Evolutionary conservation across 345 rosid genomes (phyloP).

Genomic region (Bruguiera gymnorhiza): DNA sequence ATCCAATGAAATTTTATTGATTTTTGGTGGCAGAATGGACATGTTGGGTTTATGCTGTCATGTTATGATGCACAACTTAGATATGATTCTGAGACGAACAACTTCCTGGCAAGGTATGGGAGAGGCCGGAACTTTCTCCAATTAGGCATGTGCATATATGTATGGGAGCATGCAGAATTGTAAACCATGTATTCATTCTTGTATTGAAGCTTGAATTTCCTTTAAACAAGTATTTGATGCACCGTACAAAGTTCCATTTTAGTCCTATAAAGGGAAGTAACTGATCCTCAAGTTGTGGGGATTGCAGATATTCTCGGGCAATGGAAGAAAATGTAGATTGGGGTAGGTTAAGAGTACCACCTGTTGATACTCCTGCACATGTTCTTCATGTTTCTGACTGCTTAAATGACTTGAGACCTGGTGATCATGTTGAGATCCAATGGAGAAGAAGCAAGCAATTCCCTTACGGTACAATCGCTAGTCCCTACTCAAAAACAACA

Average conservation of each 20-base stretch:
- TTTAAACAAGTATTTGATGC: too few relatives aligned
- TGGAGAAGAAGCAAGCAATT: conserved; percentile 91
- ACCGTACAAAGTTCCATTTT: not conserved
- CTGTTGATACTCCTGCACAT: conserved; percentile 59
- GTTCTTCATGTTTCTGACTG: conserved; percentile 68
- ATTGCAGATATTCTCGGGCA: conserved; percentile 23
- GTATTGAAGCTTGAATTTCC: too few relatives aligned
- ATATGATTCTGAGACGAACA: conserved; percentile 65
- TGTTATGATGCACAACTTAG: conserved; percentile 90
- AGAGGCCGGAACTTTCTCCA: not conserved
- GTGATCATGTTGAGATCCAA: conserved; percentile 88
- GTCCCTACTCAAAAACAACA: too few relatives aligned
- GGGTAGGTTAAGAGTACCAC: conserved; percentile 80
- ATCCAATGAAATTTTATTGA: not conserved
- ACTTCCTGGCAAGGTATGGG: conserved; percentile 80
- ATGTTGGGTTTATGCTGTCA: conserved; percentile 90
- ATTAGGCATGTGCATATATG: not conserved
- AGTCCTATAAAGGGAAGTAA: not conserved
- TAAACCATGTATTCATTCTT: too few relatives aligned
- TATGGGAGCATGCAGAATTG: not conserved
- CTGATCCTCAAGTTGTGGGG: not conserved
- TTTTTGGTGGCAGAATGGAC: conserved; percentile 60
- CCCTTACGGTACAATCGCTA: conserved; percentile 50
- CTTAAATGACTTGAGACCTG: conserved; percentile 67
- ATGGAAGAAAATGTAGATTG: conserved; percentile 62